Conservation (phyloP, 2,329 filamentous ascomycete genomes). For the Fusarium duplospermum region DNA sequence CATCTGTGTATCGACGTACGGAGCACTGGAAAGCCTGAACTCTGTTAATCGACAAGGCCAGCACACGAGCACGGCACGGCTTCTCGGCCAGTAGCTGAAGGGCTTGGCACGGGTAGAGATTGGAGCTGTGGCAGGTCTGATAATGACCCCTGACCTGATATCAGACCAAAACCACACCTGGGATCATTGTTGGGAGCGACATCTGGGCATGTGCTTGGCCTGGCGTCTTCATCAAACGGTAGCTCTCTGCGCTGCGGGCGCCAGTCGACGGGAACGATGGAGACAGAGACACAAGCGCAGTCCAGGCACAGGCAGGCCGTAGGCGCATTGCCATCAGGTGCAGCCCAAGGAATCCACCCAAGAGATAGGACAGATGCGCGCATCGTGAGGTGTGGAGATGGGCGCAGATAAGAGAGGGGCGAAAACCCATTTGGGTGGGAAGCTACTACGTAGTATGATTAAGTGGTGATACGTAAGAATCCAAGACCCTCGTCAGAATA, state of each 20-base stretch:
- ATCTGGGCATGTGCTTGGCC: background rate
- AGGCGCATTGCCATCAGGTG: background rate
- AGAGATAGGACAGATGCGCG: conserved; percentile 31
- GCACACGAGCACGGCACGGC: background rate
- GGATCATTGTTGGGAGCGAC: background rate
- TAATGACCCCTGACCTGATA: background rate
- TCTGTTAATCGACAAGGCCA: background rate
- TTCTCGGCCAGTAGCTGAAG: background rate
- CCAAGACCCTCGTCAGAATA: background rate
- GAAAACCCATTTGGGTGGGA: background rate
- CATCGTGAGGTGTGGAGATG: conserved; percentile 32
- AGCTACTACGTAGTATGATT: conserved; percentile 19
- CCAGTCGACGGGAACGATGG: conserved; percentile 2
- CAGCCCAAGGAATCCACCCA: background rate
- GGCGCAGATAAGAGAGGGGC: conserved; percentile 23
- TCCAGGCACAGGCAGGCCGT: background rate
- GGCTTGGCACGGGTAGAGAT: background rate
- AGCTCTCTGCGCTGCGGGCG: background rate
- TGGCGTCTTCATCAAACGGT: background rate
- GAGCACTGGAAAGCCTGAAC: background rate
- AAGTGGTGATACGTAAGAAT: conserved; percentile 15
- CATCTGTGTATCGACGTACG: background rate
- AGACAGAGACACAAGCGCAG: background rate
- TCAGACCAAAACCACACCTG: background rate
- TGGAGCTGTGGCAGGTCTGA: background rate